Base-by-base conservation (phyloP, 306 rosid species). In the Styphnolobium japonicum region DNA sequence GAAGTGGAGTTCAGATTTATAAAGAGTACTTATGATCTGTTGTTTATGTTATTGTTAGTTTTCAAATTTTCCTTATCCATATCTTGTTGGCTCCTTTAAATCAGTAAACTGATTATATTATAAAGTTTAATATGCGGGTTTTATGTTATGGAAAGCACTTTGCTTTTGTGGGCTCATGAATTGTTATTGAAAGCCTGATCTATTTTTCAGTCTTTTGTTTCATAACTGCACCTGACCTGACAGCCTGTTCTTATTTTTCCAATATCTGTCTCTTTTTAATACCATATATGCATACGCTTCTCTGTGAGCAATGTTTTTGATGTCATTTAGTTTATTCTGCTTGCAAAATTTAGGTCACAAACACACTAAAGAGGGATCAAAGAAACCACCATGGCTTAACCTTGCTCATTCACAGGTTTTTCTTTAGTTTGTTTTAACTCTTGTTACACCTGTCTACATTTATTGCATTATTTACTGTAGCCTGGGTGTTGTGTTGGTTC, bases 371-470 rank as follows among this genome's bases (percentile, higher is more conserved):
- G 99, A 93, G 90, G 98, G 97, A 69, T 86, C 99, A 67, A 86
- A 88, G 77, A 86, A 90, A 84, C 96, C 98, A 31, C 96, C 99
- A 16, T 91, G 90, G 97, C 93, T 95, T 75, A 93, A 95, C 76
- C 93, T 95, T 63, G 46, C 79, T 34, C 87, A 75, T 70, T 83
- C 78, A 46, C 89, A 92, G 98, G 98, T 95, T 84, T 73, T 58
- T 49, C 69, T 66, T 37, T 63, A 2, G 40, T 82, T 66, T 31
- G 15, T 39, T 46, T 53, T 6, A 2, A 61, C 21, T 71, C 33
- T 71, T 78, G 71, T 56, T 43, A 29, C 63, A 77, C 43, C 6
- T 62, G 62, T 31, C 12, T 45, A 21, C 51, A 48, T 67, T 52
- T 34, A 7, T 61, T 71, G 64, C 18, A 45, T 63, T 57, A 43